These are phyloP conservation scores for Eucalyptus regnans DNA, from an alignment of 345 rosid genomes.

Conservation along the genomic window DNA sequence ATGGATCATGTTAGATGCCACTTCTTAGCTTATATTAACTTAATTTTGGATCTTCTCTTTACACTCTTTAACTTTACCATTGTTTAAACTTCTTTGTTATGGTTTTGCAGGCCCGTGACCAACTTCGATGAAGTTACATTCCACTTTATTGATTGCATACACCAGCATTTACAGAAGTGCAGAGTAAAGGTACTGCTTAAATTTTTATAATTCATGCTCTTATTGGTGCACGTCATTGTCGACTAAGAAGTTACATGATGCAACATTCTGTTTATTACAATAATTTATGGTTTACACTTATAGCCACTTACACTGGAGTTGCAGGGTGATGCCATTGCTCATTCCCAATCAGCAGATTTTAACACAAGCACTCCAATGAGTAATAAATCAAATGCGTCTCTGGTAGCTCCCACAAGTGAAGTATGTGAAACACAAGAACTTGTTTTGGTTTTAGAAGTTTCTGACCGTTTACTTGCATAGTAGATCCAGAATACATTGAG, in stretches of 20 bases:
- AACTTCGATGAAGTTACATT: conserved; percentile 80
- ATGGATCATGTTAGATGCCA: not conserved
- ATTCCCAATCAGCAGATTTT: conserved; percentile 23
- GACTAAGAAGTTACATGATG: not conserved
- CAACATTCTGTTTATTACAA: not conserved
- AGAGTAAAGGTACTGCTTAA: conserved; percentile 37
- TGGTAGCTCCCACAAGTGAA: conserved; percentile 21
- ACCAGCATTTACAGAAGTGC: conserved; percentile 45
- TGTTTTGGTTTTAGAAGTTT: not conserved
- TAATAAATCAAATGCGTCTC: conserved; percentile 12
- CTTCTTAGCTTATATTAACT: not conserved
- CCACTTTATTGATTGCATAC: conserved; percentile 83
- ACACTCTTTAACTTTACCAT: not conserved
- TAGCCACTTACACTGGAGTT: conserved; percentile 1
- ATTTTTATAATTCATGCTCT: not conserved
- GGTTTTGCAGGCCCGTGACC: conserved; percentile 46
- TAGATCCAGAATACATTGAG: not conserved
- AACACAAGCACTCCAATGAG: conserved; percentile 19
- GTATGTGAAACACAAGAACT: conserved; percentile 15
- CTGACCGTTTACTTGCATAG: not conserved
- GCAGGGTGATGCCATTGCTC: conserved; percentile 21
- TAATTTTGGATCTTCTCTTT: not conserved
- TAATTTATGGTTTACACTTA: not conserved
- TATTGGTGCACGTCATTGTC: not conserved
- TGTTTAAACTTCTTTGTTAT: not conserved